Evolutionary conservation across 1,139 yeast genomes (phyloP).

Genomic region (Suhomyces anneliseae): DNA sequence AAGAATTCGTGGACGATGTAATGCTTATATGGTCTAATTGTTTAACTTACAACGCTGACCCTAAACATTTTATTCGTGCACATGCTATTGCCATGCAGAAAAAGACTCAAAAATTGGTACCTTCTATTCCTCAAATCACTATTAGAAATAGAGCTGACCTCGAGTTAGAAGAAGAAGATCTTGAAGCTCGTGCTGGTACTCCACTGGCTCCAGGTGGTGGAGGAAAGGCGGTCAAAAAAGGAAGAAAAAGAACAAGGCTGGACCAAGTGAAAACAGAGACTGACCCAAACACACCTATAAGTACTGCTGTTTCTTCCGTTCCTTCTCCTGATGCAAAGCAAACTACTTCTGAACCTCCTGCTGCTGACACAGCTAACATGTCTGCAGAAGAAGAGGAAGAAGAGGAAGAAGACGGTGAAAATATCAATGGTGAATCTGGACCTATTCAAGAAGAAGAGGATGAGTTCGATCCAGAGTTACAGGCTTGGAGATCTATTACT

Average conservation of each 20-base stretch:
- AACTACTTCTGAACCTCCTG: slow-evolving; percentile 18
- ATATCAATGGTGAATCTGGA: slow-evolving; percentile 15
- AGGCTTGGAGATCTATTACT: slow-evolving; percentile 79
- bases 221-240: slow-evolving; percentile 43
- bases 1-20: slow-evolving; percentile 88
- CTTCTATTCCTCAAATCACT: slow-evolving; percentile 84
- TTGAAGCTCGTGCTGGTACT: slow-evolving; percentile 31
- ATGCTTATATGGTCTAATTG: slow-evolving; percentile 97
- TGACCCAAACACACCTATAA: slow-evolving; percentile 8
- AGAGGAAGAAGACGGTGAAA: slow-evolving; percentile 24
- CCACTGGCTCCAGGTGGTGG: slow-evolving; percentile 16
- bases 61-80: slow-evolving; percentile 83
- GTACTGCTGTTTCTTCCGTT: slow-evolving; percentile 14
- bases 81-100: slow-evolving; percentile 98
- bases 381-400: slow-evolving; percentile 28
- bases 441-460: slow-evolving; percentile 30
- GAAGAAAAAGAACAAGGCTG: slow-evolving; percentile 42
- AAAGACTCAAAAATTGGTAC: slow-evolving; percentile 71
- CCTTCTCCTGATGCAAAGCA: slow-evolving; percentile 15
- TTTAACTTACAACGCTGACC: slow-evolving; percentile 89
- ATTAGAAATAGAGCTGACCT: slow-evolving; percentile 81
- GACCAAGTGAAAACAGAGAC: slow-evolving; percentile 35
- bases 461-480: slow-evolving; percentile 41
- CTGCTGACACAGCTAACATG: slow-evolving; percentile 28
- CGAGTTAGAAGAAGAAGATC: slow-evolving; percentile 69